These are phyloP conservation scores for Serpula lacrymans DNA, from an alignment of 768 basidiomycete species.

Conservation along the genomic window DNA sequence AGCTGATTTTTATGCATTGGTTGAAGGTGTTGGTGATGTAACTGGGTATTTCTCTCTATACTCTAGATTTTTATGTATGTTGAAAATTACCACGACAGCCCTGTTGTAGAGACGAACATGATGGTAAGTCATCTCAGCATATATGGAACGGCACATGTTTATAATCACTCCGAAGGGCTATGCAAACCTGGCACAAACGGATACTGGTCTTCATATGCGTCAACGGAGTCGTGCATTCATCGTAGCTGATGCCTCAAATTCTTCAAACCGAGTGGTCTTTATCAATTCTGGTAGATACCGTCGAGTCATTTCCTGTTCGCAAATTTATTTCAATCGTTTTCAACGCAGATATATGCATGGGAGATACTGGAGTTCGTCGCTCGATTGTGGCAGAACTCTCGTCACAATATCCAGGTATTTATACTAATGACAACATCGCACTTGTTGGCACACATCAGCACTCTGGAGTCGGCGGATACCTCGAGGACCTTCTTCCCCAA, in stretches of 20 bases:
- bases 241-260: constrained; percentile 54
- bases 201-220: constrained; percentile 76
- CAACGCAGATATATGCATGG: constrained; percentile 70
- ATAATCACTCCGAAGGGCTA: constrained; percentile 49
- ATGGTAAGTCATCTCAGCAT: constrained; percentile 50
- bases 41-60: constrained; percentile 50
- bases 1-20: neutral
- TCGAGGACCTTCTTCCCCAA: constrained; percentile 77
- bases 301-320: neutral
- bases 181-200: constrained; percentile 59
- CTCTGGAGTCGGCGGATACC: constrained; percentile 74
- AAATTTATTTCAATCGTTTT: neutral
- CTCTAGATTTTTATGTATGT: constrained; percentile 3
- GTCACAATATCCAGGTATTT: constrained; percentile 56
- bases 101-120: constrained; percentile 82
- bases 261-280: constrained; percentile 64
- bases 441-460: constrained; percentile 76
- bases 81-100: constrained; percentile 36
- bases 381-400: constrained; percentile 60
- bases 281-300: constrained; percentile 61
- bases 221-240: constrained; percentile 77
- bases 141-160: constrained; percentile 4
- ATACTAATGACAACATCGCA: constrained; percentile 68
- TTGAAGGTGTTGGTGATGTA: constrained; percentile 64
- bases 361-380: constrained; percentile 72